Conservation (phyloP, 257 asterid species). For the Solanum pennellii region DNA sequence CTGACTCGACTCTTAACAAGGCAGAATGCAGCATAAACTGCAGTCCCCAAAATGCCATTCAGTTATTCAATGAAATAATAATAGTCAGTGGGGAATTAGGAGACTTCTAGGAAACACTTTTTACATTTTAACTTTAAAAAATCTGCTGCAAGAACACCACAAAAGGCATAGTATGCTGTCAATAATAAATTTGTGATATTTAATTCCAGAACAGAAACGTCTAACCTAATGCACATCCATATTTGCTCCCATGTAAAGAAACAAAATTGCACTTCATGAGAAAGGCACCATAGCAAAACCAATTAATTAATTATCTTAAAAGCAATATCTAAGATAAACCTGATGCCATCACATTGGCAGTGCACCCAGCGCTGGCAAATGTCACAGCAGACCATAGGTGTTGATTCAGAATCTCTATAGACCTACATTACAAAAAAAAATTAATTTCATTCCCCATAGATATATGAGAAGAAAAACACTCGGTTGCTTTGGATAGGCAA, state of each 20-base stretch:
- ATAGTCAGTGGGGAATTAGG: not conserved
- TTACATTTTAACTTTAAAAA: not conserved
- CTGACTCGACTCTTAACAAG: not conserved
- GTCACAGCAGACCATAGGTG: slow-evolving; percentile 99
- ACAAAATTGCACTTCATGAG: not conserved
- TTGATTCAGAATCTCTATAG: slow-evolving; percentile 95
- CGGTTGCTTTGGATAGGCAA: not conserved
- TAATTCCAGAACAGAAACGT: not conserved
- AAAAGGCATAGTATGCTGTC: not conserved
- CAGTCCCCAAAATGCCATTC: not conserved
- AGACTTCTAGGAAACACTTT: not conserved
- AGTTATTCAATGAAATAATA: not conserved
- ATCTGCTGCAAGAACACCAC: not conserved
- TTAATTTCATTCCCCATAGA: not conserved
- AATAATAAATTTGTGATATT: not conserved
- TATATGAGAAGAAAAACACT: not conserved
- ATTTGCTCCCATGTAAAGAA: not conserved
- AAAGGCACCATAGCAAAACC: not conserved
- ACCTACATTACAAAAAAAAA: slow-evolving; percentile 43
- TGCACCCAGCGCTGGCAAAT: slow-evolving; percentile 98
- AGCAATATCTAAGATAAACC: slow-evolving; percentile 30
- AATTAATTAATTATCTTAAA: not conserved
- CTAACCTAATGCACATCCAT: not conserved
- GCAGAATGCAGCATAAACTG: not conserved
- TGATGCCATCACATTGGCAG: slow-evolving; percentile 93